These are phyloP conservation scores for Aspergillus novoparasiticus DNA, from an alignment of 2,329 filamentous ascomycete genomes.

Conservation along the genomic window DNA sequence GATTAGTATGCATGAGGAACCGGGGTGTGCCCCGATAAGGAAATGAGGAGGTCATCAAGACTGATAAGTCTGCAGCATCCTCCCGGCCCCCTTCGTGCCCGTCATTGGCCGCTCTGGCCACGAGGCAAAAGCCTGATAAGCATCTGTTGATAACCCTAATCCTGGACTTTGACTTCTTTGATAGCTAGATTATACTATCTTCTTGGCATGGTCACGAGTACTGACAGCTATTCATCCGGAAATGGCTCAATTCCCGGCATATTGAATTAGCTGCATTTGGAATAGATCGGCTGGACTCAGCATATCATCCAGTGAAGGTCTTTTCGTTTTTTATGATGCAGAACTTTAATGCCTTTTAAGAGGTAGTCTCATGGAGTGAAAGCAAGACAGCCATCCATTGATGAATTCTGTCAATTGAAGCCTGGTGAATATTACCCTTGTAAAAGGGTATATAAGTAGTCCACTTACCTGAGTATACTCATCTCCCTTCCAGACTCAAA, in stretches of 20 bases:
- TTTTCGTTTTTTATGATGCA: not conserved
- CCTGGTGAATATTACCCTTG: not conserved
- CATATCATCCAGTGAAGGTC: not conserved
- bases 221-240: too few relatives aligned
- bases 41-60: not conserved
- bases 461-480: not conserved
- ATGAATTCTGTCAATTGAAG: not conserved
- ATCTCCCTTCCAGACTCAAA: not conserved
- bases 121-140: not conserved
- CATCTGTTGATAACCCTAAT: not conserved
- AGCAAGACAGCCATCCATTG: not conserved
- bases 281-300: not conserved
- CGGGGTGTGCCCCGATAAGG: not conserved
- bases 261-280: not conserved
- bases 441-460: not conserved
- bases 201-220: not conserved
- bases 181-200: not conserved
- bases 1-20: not conserved
- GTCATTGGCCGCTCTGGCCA: not conserved
- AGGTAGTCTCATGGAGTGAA: not conserved
- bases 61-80: constrained; percentile 1
- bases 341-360: not conserved
- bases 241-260: not conserved
- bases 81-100: not conserved
- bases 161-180: not conserved